These are phyloP conservation scores for Linaria vulgaris DNA, from an alignment of 257 asterid species.

Conservation along the genomic window DNA sequence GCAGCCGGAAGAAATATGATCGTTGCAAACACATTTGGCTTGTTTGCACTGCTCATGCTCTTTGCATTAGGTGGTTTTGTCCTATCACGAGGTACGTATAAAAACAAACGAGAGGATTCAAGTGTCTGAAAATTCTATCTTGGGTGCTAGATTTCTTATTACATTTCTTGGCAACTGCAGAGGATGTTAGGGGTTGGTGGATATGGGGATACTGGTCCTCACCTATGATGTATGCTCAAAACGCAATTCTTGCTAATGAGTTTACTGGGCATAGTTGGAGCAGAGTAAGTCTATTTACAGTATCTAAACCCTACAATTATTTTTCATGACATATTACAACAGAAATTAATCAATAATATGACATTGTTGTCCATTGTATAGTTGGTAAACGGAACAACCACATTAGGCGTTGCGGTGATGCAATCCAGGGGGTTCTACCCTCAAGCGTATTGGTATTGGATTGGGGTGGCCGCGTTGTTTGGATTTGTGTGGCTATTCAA, in stretches of 20 bases:
- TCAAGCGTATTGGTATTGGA: slow-evolving; percentile 64
- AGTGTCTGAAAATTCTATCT: too few species aligned
- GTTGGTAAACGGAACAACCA: slow-evolving; percentile 45
- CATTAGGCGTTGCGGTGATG: slow-evolving; percentile 41
- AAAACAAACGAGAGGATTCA: too few species aligned
- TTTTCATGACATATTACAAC: not conserved
- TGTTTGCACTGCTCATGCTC: slow-evolving; percentile 52
- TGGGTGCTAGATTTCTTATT: slow-evolving; percentile 8
- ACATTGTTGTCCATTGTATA: slow-evolving; percentile 13
- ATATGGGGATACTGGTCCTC: slow-evolving; percentile 78
- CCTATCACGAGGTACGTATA: slow-evolving; percentile 67
- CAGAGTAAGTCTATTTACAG: slow-evolving; percentile 39
- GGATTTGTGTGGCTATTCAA: slow-evolving; percentile 49
- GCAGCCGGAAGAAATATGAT: slow-evolving; percentile 63
- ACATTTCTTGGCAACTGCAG: slow-evolving; percentile 35
- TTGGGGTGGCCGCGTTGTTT: slow-evolving; percentile 47
- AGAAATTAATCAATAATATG: slow-evolving; percentile 2
- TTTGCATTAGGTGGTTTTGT: slow-evolving; percentile 70
- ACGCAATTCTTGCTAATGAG: slow-evolving; percentile 63
- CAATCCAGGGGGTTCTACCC: slow-evolving; percentile 51
- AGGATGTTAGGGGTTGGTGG: slow-evolving; percentile 67
- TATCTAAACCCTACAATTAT: not conserved
- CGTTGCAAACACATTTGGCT: slow-evolving; percentile 60
- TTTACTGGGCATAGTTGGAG: slow-evolving; percentile 63
- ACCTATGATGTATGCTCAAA: slow-evolving; percentile 70